phyloP scores from a whole-genome alignment of 2,329 filamentous ascomycete genomes.

The Pseudogymnoascus sp. region DNA sequence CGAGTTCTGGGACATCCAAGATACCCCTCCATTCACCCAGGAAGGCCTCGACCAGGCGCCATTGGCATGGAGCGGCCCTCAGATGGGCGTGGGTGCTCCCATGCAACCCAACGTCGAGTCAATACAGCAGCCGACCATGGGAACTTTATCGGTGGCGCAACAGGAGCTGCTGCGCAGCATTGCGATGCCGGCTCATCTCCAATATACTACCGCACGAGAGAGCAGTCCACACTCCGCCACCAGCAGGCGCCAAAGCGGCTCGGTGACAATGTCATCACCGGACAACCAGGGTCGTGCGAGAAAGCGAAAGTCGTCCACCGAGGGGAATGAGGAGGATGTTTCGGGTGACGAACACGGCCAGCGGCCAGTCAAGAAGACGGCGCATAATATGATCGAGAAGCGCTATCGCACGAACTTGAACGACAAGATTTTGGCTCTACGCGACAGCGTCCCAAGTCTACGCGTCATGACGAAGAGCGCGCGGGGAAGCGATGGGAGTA shows the following conservation, averaged over 20 bases:
- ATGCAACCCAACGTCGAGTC: slow-evolving; percentile 16
- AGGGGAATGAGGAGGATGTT: slow-evolving; percentile 48
- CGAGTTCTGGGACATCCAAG: slow-evolving; percentile 20
- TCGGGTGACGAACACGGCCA: slow-evolving; percentile 51
- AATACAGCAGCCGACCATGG: slow-evolving; percentile 22
- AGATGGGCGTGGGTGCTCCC: slow-evolving; percentile 15
- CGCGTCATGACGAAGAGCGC: slow-evolving; percentile 72
- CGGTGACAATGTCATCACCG: slow-evolving; percentile 46
- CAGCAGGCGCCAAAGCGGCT: slow-evolving; percentile 38
- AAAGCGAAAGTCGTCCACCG: slow-evolving; percentile 64
- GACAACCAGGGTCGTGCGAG: slow-evolving; percentile 44
- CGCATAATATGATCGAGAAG: slow-evolving; percentile 98
- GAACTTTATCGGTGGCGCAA: slow-evolving; percentile 46
- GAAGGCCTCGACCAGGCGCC: slow-evolving; percentile 26
- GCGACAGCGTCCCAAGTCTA: slow-evolving; percentile 85
- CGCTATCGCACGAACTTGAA: slow-evolving; percentile 93
- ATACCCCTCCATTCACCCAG: slow-evolving; percentile 23
- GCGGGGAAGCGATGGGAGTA: slow-evolving; percentile 57
- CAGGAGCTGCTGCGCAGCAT: slow-evolving; percentile 54
- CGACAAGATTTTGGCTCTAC: slow-evolving; percentile 87
- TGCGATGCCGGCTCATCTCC: slow-evolving; percentile 55
- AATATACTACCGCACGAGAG: slow-evolving; percentile 34
- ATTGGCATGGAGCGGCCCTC: slow-evolving; percentile 26
- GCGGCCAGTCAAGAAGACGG: slow-evolving; percentile 71
- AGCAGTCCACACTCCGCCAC: slow-evolving; percentile 48